A percentile compares a stretch with the other conserved stretches of the same genome.
phyloP scores from a whole-genome alignment of 805 yeast genomes.

The Myxozyma melibiosi region DNA sequence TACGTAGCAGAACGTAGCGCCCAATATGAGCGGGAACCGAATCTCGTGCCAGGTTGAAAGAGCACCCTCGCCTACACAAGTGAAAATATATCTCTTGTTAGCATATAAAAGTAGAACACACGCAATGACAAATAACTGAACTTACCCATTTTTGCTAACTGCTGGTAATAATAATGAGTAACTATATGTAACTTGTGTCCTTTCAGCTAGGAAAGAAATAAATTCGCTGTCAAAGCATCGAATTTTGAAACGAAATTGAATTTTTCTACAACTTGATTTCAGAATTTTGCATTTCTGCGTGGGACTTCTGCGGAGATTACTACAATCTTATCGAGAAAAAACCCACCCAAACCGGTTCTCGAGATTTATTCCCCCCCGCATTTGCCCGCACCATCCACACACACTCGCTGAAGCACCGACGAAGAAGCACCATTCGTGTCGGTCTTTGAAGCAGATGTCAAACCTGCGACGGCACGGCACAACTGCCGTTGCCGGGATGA shows the following conservation, averaged over 20 bases:
- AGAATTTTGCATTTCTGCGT: no score
- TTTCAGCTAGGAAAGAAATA: background rate
- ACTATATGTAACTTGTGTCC: background rate
- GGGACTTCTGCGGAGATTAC: no score
- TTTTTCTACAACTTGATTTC: no score
- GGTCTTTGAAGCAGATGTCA: constrained; percentile 11
- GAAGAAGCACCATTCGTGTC: no score
- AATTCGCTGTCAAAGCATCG: background rate
- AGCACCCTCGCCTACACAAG: background rate
- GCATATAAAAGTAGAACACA: background rate
- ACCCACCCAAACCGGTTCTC: no score
- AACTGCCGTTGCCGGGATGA: background rate
- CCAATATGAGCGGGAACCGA: constrained; percentile 27
- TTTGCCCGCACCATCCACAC: background rate
- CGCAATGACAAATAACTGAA: background rate
- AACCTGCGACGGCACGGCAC: constrained; percentile 20
- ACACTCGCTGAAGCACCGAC: no score
- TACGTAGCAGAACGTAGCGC: constrained; percentile 22
- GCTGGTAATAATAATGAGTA: background rate
- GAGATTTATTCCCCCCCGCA: no score
- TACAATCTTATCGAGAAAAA: no score
- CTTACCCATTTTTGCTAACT: background rate
- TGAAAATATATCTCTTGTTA: no score
- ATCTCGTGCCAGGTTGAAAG: constrained; percentile 27
- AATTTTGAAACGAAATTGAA: background rate